Percentiles rank a stretch among this genome's conserved stretches.
These are phyloP conservation scores for Geosmithia flava DNA, from an alignment of 2,329 filamentous ascomycete genomes.

Conservation along the genomic window DNA sequence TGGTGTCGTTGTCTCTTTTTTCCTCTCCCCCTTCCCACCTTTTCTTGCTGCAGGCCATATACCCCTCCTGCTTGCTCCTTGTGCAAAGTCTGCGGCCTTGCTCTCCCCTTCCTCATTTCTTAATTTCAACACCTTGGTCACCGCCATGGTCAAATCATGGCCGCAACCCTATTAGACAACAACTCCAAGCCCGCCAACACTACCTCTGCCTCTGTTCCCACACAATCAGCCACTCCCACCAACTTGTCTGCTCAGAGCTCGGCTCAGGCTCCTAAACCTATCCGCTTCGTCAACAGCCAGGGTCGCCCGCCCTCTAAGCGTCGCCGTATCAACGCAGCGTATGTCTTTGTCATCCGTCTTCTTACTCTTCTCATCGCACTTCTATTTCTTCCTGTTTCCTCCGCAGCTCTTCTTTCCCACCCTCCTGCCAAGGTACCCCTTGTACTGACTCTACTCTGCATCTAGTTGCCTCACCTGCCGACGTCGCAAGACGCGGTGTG, in stretches of 20 bases:
- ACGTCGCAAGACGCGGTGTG: conserved; percentile 64
- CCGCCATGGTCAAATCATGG: conserved; percentile 5
- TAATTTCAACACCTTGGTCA: not conserved
- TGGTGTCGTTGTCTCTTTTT: no score
- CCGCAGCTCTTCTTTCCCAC: not conserved
- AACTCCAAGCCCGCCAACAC: conserved; percentile 10
- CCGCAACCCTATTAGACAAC: conserved; percentile 7
- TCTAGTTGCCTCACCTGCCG: conserved; percentile 58
- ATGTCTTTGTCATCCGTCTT: conserved; percentile 22
- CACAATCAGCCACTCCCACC: not conserved
- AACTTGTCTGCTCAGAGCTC: not conserved
- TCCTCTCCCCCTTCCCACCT: no score
- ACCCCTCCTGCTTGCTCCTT: no score
- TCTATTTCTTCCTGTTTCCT: not conserved
- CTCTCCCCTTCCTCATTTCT: not conserved
- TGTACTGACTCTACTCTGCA: not conserved
- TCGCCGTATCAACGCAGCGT: conserved; percentile 69
- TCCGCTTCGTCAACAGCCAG: conserved; percentile 73
- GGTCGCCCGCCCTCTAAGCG: conserved; percentile 71
- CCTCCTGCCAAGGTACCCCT: not conserved
- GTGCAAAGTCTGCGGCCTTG: no score
- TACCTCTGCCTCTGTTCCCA: conserved; percentile 14
- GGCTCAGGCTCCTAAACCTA: conserved; percentile 36
- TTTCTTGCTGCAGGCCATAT: no score
- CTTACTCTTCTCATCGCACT: not conserved